Conservation (phyloP, 352 stramenopile species). For the Phytophthora pisi region DNA sequence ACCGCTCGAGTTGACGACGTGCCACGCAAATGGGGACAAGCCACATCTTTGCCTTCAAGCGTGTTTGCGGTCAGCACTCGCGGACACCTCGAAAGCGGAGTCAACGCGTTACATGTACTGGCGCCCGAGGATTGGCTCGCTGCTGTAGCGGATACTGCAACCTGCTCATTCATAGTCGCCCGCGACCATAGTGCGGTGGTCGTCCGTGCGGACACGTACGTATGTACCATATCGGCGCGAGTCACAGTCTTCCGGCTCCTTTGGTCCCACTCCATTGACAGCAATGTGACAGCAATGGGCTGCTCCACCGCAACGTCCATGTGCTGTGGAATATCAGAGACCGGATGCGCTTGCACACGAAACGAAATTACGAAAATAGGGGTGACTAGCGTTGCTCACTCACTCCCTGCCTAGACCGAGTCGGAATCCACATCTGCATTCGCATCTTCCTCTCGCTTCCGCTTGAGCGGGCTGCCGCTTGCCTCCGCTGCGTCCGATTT, state of each 20-base stretch:
- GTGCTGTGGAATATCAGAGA: constrained; percentile 10
- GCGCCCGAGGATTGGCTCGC: background rate
- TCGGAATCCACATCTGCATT: constrained; percentile 23
- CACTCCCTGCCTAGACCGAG: constrained; percentile 18
- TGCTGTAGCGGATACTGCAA: too few species aligned
- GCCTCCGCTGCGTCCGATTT: constrained; percentile 19
- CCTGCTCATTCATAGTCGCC: too few species aligned
- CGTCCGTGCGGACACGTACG: background rate
- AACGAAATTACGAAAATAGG: constrained; percentile 21
- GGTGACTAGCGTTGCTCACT: constrained; percentile 5
- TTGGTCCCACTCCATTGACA: constrained; percentile 18
- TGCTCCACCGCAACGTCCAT: constrained; percentile 13
- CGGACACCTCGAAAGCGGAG: constrained; percentile 8
- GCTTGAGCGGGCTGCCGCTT: constrained; percentile 27
- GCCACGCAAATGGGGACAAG: background rate
- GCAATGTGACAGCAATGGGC: constrained; percentile 3
- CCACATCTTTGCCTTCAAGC: too few species aligned
- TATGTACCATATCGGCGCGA: constrained; percentile 11
- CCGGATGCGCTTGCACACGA: constrained; percentile 9
- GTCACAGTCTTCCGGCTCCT: constrained; percentile 27
- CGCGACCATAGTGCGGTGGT: background rate
- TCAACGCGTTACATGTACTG: background rate
- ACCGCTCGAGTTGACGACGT: constrained; percentile 27
- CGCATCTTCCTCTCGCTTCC: constrained; percentile 33
- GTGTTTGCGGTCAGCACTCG: background rate